phyloP scores from a whole-genome alignment of 139 green algal genomes.

The Diplosphaera chodatii region DNA sequence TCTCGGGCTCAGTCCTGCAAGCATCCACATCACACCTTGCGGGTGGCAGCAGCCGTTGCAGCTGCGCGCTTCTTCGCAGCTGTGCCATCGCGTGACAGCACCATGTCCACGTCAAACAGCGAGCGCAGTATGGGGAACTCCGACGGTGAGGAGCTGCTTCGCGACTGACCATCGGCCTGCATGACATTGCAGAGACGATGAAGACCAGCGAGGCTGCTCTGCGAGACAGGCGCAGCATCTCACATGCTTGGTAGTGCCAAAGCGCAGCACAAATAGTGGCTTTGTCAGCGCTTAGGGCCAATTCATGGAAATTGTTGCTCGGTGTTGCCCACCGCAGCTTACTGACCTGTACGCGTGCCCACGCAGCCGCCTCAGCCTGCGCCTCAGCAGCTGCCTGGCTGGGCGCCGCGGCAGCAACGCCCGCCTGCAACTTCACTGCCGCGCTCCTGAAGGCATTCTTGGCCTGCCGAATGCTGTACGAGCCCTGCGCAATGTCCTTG shows the following conservation, averaged over 20 bases:
- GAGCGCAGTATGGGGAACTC: neutral
- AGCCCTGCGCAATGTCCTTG: constrained; percentile 43
- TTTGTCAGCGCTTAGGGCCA: no score
- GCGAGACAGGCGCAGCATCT: no score
- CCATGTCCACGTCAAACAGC: neutral
- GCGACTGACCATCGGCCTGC: neutral
- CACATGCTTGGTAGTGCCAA: no score
- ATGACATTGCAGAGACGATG: no score
- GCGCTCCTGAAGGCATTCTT: neutral
- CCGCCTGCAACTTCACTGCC: neutral
- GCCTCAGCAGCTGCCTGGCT: neutral
- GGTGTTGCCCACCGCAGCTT: no score
- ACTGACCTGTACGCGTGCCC: neutral
- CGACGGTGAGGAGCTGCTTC: neutral
- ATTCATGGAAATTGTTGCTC: no score
- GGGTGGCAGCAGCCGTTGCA: neutral
- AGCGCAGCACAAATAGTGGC: no score
- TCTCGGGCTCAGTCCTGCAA: no score
- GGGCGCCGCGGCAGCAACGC: neutral
- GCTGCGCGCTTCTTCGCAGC: no score
- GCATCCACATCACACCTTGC: no score
- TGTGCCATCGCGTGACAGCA: neutral
- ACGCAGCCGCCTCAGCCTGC: neutral
- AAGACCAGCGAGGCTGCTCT: no score
- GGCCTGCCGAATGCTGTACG: constrained; percentile 23